phyloP scores from a whole-genome alignment of 305 asterid genomes.

The Solanum hybrid region DNA sequence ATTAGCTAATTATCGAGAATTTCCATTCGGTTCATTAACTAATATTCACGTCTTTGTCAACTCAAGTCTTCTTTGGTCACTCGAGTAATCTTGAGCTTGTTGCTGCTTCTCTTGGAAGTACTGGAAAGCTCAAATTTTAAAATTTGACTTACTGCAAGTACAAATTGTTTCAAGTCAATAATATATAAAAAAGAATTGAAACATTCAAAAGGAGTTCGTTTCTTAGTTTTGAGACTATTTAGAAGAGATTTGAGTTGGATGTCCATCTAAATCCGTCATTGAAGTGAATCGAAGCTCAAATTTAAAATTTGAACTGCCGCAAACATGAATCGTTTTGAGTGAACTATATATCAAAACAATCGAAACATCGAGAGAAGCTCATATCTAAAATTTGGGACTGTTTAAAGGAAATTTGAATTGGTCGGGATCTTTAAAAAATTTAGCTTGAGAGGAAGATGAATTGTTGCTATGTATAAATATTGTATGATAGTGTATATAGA shows the following conservation, averaged over 20 bases:
- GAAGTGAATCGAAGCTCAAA: background rate
- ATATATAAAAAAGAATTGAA: too few relatives aligned
- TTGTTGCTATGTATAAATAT: background rate
- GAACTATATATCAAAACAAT: background rate
- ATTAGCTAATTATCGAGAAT: background rate
- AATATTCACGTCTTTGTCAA: background rate
- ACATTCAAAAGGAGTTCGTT: fast-evolving
- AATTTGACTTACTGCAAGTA: background rate
- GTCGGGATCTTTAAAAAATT: too few relatives aligned
- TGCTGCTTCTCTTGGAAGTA: background rate
- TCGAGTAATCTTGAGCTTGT: background rate
- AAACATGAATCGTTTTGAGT: too few relatives aligned
- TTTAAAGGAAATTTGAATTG: background rate
- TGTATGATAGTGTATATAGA: background rate
- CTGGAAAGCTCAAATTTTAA: background rate
- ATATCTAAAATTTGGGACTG: background rate
- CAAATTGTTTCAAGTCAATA: too few relatives aligned
- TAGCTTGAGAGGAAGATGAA: too few relatives aligned
- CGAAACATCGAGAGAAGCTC: background rate
- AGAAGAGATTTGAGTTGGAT: background rate
- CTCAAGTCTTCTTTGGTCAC: background rate
- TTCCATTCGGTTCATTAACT: background rate
- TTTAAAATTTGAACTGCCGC: background rate
- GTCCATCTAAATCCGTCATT: background rate
- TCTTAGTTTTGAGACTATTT: background rate